Conservation (phyloP, 306 rosid species). For the Cucumis sativus region DNA sequence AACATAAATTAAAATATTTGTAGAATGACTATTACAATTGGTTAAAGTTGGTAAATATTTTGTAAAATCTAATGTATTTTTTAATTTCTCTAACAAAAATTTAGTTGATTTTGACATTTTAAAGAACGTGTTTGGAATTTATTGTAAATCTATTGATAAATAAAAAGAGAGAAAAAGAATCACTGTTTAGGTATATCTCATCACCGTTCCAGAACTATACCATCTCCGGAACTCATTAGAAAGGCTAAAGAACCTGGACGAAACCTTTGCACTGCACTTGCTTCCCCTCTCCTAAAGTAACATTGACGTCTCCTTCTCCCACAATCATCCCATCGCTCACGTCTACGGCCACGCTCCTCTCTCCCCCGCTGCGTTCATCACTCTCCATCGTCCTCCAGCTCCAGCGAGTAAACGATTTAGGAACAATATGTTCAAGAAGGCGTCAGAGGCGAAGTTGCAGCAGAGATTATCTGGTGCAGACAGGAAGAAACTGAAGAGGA, state of each 20-base stretch:
- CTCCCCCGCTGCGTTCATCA: neutral
- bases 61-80: too few species aligned
- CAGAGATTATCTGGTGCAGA: constrained; percentile 95
- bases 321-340: neutral
- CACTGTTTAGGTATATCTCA: too few species aligned
- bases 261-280: neutral
- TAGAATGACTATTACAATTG: too few species aligned
- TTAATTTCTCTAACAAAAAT: too few species aligned
- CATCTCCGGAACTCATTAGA: neutral
- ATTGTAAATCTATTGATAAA: too few species aligned
- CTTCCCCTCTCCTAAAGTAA: neutral
- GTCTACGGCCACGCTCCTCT: neutral
- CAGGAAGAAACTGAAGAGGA: constrained; percentile 63
- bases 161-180: too few species aligned
- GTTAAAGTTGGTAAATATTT: too few species aligned
- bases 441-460: constrained; percentile 65
- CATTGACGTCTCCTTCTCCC: neutral
- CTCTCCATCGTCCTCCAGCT: neutral
- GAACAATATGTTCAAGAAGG: constrained; percentile 79
- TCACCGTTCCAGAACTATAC: neutral
- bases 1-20: too few species aligned
- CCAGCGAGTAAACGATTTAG: neutral
- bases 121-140: too few species aligned
- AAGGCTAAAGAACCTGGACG: neutral
- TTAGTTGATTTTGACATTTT: too few species aligned